A percentile compares a stretch with the other conserved stretches of the same genome.
Conservation (phyloP, 2,329 filamentous ascomycete genomes). For the Cladobotryum protrusum region DNA sequence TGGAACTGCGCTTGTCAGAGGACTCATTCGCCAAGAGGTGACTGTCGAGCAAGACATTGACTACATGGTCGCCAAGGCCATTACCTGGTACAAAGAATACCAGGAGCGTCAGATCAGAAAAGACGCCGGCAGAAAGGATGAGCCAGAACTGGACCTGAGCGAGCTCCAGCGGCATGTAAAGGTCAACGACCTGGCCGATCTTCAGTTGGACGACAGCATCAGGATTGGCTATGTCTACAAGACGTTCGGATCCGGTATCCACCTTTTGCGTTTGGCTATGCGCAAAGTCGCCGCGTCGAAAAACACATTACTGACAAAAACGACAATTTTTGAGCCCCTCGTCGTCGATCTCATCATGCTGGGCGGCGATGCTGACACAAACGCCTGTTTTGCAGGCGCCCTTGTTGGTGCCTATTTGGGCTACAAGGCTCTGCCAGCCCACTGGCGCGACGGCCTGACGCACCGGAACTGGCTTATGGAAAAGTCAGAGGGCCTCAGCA, state of each 20-base stretch:
- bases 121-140: conserved; percentile 21
- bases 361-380: conserved; percentile 49
- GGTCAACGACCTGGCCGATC: conserved; percentile 29
- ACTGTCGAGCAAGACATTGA: conserved; percentile 34
- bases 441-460: conserved; percentile 43
- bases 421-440: conserved; percentile 37
- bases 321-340: conserved; percentile 37
- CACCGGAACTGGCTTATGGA: conserved; percentile 39
- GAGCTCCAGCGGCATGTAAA: conserved; percentile 38
- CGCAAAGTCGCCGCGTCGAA: conserved; percentile 20
- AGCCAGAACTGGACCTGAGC: conserved; percentile 29
- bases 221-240: conserved; percentile 51
- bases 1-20: conserved; percentile 40
- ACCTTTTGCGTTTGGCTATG: conserved; percentile 39
- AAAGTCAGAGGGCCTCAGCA: conserved; percentile 37
- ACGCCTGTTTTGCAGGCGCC: conserved; percentile 46
- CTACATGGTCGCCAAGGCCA: conserved; percentile 32
- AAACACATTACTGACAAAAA: conserved; percentile 15
- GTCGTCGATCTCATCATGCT: conserved; percentile 45
- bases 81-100: conserved; percentile 31
- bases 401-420: conserved; percentile 43
- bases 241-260: conserved; percentile 41
- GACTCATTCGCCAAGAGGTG: conserved; percentile 40
- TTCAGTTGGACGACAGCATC: conserved; percentile 38
- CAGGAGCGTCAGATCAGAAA: conserved; percentile 14